phyloP scores from a whole-genome alignment of 2,329 filamentous ascomycete species.

The Calycina marina region DNA sequence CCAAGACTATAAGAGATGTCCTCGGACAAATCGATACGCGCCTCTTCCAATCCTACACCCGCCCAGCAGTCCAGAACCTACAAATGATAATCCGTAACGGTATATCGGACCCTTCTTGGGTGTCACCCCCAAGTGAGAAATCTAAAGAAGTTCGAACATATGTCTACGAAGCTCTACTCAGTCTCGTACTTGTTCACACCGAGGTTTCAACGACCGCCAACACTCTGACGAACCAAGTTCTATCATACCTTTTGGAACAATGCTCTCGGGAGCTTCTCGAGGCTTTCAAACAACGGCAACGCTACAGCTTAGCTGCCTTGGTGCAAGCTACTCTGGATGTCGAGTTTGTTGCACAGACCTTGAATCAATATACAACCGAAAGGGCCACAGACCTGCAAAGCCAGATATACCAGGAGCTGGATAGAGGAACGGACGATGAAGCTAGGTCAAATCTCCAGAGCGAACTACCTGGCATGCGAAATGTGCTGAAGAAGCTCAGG shows the following conservation, averaged over 20 bases:
- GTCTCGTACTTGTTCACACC: slow-evolving; percentile 80
- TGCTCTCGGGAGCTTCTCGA: slow-evolving; percentile 67
- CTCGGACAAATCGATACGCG: slow-evolving; percentile 80
- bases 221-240: slow-evolving; percentile 62
- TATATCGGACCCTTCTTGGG: slow-evolving; percentile 58
- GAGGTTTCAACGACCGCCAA: slow-evolving; percentile 71
- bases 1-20: slow-evolving; percentile 80
- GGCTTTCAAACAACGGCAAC: slow-evolving; percentile 52
- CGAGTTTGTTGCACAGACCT: slow-evolving; percentile 89
- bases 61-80: slow-evolving; percentile 55
- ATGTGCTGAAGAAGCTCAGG: slow-evolving; percentile 67
- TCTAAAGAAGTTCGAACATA: slow-evolving; percentile 74
- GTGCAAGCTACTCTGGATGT: slow-evolving; percentile 98
- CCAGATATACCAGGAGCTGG: slow-evolving; percentile 83
- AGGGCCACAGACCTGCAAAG: slow-evolving; percentile 68
- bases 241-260: slow-evolving; percentile 77
- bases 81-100: slow-evolving; percentile 58
- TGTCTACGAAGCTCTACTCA: slow-evolving; percentile 74
- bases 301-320: slow-evolving; percentile 64
- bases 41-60: slow-evolving; percentile 85
- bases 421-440: slow-evolving; percentile 77
- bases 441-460: slow-evolving; percentile 67
- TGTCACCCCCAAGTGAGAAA: slow-evolving; percentile 36
- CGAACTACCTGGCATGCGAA: slow-evolving; percentile 81
- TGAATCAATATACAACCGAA: slow-evolving; percentile 79